Percentiles rank a stretch among this genome's conserved stretches.
phyloP scores from a whole-genome alignment of 768 basidiomycete genomes.

The Cubamyces lactineus region DNA sequence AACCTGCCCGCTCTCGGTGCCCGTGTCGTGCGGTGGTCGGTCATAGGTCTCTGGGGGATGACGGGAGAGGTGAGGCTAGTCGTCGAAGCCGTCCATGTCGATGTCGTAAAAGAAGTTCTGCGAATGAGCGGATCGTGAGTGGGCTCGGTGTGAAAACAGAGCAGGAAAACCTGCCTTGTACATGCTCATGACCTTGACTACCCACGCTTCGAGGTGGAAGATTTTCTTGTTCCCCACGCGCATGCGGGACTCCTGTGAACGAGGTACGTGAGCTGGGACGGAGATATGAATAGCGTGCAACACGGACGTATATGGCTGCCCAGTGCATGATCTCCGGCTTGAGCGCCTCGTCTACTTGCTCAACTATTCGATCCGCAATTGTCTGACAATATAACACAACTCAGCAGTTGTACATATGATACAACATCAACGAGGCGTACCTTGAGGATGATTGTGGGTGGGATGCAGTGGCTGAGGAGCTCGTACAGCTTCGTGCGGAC shows the following conservation, averaged over 20 bases:
- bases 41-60: not conserved
- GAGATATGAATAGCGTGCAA: not conserved
- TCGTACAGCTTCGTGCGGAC: slow-evolving; percentile 94
- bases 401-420: not conserved
- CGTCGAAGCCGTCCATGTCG: slow-evolving; percentile 60
- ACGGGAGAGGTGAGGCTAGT: not conserved
- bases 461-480: slow-evolving; percentile 95
- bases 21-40: not conserved
- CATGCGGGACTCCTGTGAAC: slow-evolving; percentile 87
- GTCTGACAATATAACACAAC: slow-evolving; percentile 56
- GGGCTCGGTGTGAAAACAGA: not conserved
- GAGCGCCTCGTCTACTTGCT: slow-evolving; percentile 85
- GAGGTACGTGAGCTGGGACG: not conserved
- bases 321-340: slow-evolving; percentile 97
- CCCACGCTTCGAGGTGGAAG: slow-evolving; percentile 97
- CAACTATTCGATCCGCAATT: slow-evolving; percentile 84
- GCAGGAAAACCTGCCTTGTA: slow-evolving; percentile 66
- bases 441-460: slow-evolving; percentile 89
- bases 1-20: slow-evolving; percentile 1
- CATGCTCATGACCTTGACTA: slow-evolving; percentile 92
- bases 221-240: slow-evolving; percentile 92
- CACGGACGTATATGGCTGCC: slow-evolving; percentile 92
- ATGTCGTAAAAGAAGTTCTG: slow-evolving; percentile 67
- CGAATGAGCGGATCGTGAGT: not conserved
- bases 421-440: slow-evolving; percentile 46